Evolutionary conservation across 1,139 yeast genomes (phyloP).

Genomic region (Debaryomyces nepalensis): DNA sequence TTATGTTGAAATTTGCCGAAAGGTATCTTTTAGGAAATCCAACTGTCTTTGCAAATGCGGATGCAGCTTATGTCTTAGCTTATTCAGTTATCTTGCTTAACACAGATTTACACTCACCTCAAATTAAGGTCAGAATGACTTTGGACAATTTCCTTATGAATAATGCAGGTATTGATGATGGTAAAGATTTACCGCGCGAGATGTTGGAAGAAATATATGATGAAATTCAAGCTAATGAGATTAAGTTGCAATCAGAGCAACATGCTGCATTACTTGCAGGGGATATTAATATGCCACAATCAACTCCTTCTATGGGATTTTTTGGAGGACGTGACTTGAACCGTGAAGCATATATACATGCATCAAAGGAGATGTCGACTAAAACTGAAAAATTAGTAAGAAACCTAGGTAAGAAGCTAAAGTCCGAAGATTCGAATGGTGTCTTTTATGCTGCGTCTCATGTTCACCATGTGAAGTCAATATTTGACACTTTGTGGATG

Average conservation of each 20-base stretch:
- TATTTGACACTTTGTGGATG: conserved; percentile 97
- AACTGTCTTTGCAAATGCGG: conserved; percentile 83
- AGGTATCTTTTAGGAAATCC: conserved; percentile 90
- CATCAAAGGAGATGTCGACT: conserved; percentile 87
- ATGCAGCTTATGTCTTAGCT: conserved; percentile 89
- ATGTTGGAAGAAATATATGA: conserved; percentile 68
- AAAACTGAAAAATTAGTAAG: conserved; percentile 88
- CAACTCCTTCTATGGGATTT: conserved; percentile 55
- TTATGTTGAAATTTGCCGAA: conserved; percentile 96
- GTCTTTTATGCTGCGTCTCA: conserved; percentile 64
- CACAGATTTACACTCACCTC: conserved; percentile 92
- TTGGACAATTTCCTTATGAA: conserved; percentile 82
- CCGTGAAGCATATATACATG: conserved; percentile 88
- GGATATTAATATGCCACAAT: conserved; percentile 45
- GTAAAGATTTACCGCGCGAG: conserved; percentile 78
- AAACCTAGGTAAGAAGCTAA: conserved; percentile 57
- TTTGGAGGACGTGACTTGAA: conserved; percentile 78
- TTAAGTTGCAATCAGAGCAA: conserved; percentile 89
- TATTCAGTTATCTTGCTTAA: conserved; percentile 93
- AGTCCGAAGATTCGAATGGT: conserved; percentile 34
- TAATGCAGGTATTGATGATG: conserved; percentile 93
- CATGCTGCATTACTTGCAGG: conserved; percentile 87
- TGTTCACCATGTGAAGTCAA: conserved; percentile 88
- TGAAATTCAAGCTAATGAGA: conserved; percentile 83
- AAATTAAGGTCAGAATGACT: conserved; percentile 84